Evolutionary conservation across 441 rosid genomes (phyloP).

Genomic region (Mallotus repandus): DNA sequence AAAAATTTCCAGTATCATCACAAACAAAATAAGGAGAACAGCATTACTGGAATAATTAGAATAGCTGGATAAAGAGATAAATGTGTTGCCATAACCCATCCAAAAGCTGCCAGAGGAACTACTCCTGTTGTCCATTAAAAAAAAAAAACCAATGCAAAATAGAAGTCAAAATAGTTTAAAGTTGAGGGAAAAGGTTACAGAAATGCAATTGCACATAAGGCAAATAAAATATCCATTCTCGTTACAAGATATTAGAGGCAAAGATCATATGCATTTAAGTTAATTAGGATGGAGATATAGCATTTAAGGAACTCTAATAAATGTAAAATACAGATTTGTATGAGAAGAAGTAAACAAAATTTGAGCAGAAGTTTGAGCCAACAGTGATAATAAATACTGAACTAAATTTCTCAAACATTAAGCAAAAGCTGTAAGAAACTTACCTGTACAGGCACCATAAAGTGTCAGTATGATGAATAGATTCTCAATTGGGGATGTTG

Average conservation of each 20-base stretch:
- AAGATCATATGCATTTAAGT: not conserved
- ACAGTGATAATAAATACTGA: not conserved
- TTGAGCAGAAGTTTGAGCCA: not conserved
- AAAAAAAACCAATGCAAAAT: slow-evolving; percentile 18
- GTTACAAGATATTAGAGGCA: not conserved
- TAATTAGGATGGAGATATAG: not conserved
- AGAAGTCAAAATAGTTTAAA: not conserved
- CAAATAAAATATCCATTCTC: not conserved
- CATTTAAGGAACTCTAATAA: not conserved
- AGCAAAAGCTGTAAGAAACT: slow-evolving; percentile 31
- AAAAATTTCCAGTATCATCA: slow-evolving; percentile 14
- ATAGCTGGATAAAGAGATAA: slow-evolving; percentile 83
- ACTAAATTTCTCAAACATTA: not conserved
- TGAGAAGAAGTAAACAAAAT: not conserved
- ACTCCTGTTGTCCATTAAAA: slow-evolving; percentile 50
- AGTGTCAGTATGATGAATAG: slow-evolving; percentile 59
- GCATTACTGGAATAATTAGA: slow-evolving; percentile 70
- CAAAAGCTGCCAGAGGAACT: slow-evolving; percentile 89
- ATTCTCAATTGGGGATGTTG: slow-evolving; percentile 87
- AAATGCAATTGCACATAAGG: not conserved
- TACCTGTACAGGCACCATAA: slow-evolving; percentile 80
- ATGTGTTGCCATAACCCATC: slow-evolving; percentile 89
- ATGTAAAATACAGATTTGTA: not conserved
- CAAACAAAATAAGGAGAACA: slow-evolving; percentile 3
- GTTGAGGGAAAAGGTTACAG: not conserved